phyloP scores from a whole-genome alignment of 73 alveolate genomes.

The Tetrahymena thermophila region DNA sequence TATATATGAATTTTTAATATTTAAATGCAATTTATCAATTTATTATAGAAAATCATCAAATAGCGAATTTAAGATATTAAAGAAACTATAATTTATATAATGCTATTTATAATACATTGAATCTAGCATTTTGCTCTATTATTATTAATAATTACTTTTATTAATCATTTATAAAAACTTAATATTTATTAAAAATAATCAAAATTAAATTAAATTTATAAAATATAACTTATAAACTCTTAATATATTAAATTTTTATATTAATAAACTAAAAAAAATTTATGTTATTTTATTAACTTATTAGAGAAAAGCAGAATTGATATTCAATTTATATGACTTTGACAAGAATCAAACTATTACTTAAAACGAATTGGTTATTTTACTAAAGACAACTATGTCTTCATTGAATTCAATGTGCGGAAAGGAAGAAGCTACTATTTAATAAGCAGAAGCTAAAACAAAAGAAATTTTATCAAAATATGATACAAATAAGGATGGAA shows the following conservation, averaged over 20 bases:
- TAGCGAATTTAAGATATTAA: neutral
- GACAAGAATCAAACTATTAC: conserved; percentile 83
- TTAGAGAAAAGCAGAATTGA: conserved; percentile 58
- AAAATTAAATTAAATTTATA: neutral
- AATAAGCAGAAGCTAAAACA: conserved; percentile 78
- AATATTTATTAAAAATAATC: no score
- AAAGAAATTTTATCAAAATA: conserved; percentile 82
- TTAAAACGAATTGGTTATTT: conserved; percentile 80
- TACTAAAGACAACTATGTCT: conserved; percentile 73
- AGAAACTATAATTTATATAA: neutral
- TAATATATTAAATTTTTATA: neutral
- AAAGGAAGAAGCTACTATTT: conserved; percentile 64
- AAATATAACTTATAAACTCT: neutral
- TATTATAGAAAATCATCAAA: no score
- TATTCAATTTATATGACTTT: conserved; percentile 80
- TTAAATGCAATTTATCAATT: no score
- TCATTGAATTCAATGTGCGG: conserved; percentile 65
- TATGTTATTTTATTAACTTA: neutral
- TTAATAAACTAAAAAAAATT: neutral
- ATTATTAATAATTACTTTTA: no score
- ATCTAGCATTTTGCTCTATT: neutral
- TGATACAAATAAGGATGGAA: conserved; percentile 88
- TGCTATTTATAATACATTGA: no score
- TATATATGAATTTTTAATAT: no score
- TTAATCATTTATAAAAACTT: neutral